Conservation (phyloP, 352 stramenopile species). For the Phytophthora foliorum region DNA sequence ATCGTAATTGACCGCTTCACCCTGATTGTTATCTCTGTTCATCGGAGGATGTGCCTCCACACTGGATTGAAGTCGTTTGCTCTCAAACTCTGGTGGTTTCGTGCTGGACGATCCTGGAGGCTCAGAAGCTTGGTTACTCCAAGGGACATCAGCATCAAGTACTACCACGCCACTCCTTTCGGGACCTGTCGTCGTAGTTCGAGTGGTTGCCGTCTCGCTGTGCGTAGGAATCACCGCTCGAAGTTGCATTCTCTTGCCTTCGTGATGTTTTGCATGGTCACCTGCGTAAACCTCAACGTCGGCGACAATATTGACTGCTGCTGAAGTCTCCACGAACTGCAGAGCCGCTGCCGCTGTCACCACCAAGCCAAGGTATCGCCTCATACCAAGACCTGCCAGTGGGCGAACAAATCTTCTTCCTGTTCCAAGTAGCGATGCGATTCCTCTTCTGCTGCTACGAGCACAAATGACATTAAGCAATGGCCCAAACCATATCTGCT, state of each 20-base stretch:
- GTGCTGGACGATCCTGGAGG: too few relatives aligned
- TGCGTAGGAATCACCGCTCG: neutral
- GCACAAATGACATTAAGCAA: neutral
- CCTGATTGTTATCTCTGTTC: neutral
- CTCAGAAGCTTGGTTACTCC: too few relatives aligned
- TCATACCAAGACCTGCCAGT: slow-evolving; percentile 22
- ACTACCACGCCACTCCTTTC: neutral
- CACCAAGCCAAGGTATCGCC: slow-evolving; percentile 17
- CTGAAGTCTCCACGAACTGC: neutral
- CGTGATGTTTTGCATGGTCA: neutral
- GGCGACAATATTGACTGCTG: slow-evolving; percentile 2
- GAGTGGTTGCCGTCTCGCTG: neutral
- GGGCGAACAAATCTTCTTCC: neutral
- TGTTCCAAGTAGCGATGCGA: neutral
- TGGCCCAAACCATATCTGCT: neutral
- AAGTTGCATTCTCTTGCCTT: neutral
- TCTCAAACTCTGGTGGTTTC: neutral
- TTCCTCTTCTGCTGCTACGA: neutral
- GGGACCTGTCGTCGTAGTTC: neutral
- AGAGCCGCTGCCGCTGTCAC: neutral
- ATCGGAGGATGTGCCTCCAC: neutral
- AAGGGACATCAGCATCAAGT: neutral
- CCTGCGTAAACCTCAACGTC: neutral
- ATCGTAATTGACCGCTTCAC: too few relatives aligned
- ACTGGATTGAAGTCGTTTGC: slow-evolving; percentile 1